phyloP scores from a whole-genome alignment of 371 early-diverging fungal species.

The Zychaea mexicana region DNA sequence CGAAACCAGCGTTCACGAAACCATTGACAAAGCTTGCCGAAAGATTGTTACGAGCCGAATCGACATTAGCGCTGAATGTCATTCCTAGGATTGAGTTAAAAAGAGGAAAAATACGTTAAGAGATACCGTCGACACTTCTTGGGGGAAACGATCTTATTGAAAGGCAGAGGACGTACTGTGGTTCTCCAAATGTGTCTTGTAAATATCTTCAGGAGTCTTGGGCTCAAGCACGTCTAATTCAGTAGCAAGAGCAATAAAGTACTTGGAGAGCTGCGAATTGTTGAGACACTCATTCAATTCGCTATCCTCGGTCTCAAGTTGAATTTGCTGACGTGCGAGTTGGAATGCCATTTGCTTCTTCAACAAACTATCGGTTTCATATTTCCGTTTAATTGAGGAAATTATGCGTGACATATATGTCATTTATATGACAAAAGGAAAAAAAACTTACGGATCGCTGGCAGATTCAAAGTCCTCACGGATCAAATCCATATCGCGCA shows the following conservation, averaged over 20 bases:
- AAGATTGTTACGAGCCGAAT: conserved; percentile 94
- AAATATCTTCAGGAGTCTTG: conserved; percentile 96
- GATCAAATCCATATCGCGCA: conserved; percentile 83
- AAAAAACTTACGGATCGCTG: conserved; percentile 69
- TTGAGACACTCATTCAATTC: conserved; percentile 85
- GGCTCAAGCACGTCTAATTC: conserved; percentile 95
- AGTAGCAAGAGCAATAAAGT: conserved; percentile 87
- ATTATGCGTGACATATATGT: not conserved
- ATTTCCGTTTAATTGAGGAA: too few species aligned
- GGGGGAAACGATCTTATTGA: too few species aligned
- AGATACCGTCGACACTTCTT: not conserved
- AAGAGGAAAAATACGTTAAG: not conserved
- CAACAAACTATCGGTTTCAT: conserved; percentile 60
- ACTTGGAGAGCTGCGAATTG: conserved; percentile 83
- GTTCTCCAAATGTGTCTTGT: conserved; percentile 95
- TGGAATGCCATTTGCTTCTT: conserved; percentile 96
- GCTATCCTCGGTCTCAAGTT: conserved; percentile 79
- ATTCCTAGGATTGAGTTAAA: conserved; percentile 27
- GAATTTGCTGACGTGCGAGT: conserved; percentile 89
- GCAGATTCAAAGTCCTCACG: conserved; percentile 89
- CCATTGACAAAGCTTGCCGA: conserved; percentile 98
- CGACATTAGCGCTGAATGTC: conserved; percentile 73
- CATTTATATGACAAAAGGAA: not conserved
- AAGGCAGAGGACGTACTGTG: conserved; percentile 50
- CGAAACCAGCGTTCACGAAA: conserved; percentile 97